Evolutionary conservation across 2,329 filamentous ascomycete genomes (phyloP).

Genomic region (Talaromyces pinophilus): DNA sequence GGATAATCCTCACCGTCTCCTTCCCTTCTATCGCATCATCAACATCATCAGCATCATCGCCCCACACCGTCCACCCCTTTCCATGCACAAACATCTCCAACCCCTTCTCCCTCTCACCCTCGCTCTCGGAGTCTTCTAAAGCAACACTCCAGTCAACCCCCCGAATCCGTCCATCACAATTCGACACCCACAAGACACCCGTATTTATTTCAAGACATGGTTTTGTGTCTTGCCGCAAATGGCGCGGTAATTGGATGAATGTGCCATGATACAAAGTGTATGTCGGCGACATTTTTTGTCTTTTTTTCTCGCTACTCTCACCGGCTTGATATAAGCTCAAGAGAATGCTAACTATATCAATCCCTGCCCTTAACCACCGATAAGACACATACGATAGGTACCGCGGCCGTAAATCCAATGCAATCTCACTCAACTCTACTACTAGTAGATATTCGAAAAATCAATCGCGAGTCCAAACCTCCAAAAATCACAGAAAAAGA

Average conservation of each 20-base stretch:
- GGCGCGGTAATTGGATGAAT: slow-evolving; percentile 59
- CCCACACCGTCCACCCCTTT: slow-evolving; percentile 36
- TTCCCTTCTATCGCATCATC: slow-evolving; percentile 24
- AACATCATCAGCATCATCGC: slow-evolving; percentile 21
- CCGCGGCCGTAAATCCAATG: too few relatives aligned
- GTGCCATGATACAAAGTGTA: slow-evolving; percentile 59
- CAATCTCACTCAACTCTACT: too few relatives aligned
- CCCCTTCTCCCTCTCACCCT: slow-evolving; percentile 23
- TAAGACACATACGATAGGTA: too few relatives aligned
- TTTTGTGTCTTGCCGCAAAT: slow-evolving; percentile 42
- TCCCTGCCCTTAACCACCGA: too few relatives aligned
- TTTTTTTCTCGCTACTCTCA: too few relatives aligned
- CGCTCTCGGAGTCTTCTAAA: background rate
- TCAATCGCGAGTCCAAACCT: background rate
- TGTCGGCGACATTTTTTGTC: slow-evolving; percentile 18
- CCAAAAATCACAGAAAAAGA: background rate
- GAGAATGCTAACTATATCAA: too few relatives aligned
- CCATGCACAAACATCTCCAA: slow-evolving; percentile 30
- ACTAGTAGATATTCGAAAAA: too few relatives aligned
- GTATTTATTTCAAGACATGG: slow-evolving; percentile 56
- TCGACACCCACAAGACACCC: slow-evolving; percentile 45
- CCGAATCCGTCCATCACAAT: slow-evolving; percentile 36
- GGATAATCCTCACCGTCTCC: slow-evolving; percentile 37
- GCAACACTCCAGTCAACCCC: slow-evolving; percentile 38
- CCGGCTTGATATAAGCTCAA: too few relatives aligned